These are phyloP conservation scores for Trichophyton rubrum DNA, from an alignment of 2,329 filamentous ascomycete genomes.

Conservation along the genomic window DNA sequence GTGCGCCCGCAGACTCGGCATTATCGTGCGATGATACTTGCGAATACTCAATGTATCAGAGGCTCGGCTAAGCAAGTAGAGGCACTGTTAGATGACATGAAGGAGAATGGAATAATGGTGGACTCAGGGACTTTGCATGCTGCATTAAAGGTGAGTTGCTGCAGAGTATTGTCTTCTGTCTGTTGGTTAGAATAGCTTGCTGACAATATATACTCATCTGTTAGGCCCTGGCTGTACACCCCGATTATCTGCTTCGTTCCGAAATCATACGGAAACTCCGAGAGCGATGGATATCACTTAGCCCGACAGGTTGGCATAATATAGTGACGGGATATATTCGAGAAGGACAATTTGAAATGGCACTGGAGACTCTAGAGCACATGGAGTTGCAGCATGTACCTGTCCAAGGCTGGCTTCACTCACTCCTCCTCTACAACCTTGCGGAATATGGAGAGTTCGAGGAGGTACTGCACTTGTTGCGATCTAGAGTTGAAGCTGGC, in stretches of 20 bases:
- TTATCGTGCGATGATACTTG: conserved; percentile 64
- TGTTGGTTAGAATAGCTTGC: too few species aligned
- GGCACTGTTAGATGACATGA: conserved; percentile 62
- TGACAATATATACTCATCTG: background rate
- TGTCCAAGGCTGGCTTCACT: conserved; percentile 62
- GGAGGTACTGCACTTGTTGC: conserved; percentile 59
- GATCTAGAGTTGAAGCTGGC: conserved; percentile 40
- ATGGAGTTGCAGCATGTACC: conserved; percentile 46
- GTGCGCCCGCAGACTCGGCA: conserved; percentile 27
- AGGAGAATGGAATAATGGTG: conserved; percentile 44
- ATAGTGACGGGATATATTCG: conserved; percentile 63
- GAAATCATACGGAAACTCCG: conserved; percentile 54
- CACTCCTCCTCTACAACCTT: conserved; percentile 63
- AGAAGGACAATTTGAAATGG: conserved; percentile 72
- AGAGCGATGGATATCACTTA: conserved; percentile 55
- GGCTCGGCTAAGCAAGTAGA: conserved; percentile 56
- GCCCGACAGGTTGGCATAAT: conserved; percentile 50
- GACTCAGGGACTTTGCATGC: conserved; percentile 59
- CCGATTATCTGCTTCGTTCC: conserved; percentile 65
- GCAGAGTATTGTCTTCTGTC: background rate
- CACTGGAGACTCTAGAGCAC: conserved; percentile 54
- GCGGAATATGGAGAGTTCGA: conserved; percentile 61
- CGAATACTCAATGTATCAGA: conserved; percentile 49
- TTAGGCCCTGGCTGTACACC: conserved; percentile 64
- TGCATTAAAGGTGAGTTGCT: conserved; percentile 47